Conservation (phyloP, 2,329 filamentous ascomycete genomes). For the Trichoderma citrinoviride region DNA sequence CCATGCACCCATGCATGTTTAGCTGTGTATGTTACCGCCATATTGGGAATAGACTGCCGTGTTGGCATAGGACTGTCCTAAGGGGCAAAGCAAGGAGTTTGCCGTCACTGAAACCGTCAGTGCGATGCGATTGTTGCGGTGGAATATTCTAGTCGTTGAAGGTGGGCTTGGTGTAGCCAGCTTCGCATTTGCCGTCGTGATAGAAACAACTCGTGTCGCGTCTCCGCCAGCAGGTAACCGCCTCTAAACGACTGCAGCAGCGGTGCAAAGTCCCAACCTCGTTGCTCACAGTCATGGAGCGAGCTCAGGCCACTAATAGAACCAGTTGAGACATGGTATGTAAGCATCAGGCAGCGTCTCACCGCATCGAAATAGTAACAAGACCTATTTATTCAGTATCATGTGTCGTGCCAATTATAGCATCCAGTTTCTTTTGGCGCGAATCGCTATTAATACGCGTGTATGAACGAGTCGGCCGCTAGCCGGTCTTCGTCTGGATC, state of each 20-base stretch:
- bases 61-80: not conserved
- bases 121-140: not conserved
- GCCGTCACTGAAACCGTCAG: not conserved
- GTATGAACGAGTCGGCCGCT: not conserved
- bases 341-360: slow-evolving; percentile 10
- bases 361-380: slow-evolving; percentile 6
- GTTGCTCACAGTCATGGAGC: not conserved
- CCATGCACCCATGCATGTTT: slow-evolving; percentile 11
- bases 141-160: not conserved
- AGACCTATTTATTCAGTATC: too few relatives aligned
- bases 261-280: not conserved
- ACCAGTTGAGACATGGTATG: not conserved
- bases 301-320: not conserved
- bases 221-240: not conserved
- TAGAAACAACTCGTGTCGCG: not conserved
- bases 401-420: slow-evolving; percentile 6
- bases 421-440: not conserved
- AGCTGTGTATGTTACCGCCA: not conserved
- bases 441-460: not conserved
- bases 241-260: not conserved
- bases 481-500: not conserved
- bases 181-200: not conserved
- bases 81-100: not conserved
- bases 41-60: not conserved
- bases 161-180: not conserved